phyloP scores from a whole-genome alignment of 1,139 yeast species.

The Hyphopichia khmerensis region DNA sequence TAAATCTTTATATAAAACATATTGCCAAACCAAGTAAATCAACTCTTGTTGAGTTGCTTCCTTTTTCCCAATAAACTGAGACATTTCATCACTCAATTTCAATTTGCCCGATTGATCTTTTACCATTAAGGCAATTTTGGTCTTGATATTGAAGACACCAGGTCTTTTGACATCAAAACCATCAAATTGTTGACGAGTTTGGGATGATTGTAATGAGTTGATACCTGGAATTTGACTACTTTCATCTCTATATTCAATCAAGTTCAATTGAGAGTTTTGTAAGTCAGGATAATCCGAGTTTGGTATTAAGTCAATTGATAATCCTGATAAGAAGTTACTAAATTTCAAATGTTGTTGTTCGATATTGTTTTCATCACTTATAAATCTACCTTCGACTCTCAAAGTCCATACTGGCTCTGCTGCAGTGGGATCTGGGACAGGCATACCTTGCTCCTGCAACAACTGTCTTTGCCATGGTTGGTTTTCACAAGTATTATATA shows the following conservation, averaged over 20 bases:
- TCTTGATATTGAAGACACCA: slow-evolving; percentile 66
- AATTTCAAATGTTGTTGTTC: slow-evolving; percentile 38
- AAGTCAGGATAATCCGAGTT: slow-evolving; percentile 41
- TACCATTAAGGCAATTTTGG: slow-evolving; percentile 76
- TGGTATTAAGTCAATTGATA: slow-evolving; percentile 71
- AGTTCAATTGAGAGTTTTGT: slow-evolving; percentile 30
- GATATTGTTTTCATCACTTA: slow-evolving; percentile 34
- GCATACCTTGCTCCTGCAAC: slow-evolving; percentile 22
- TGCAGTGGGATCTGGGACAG: slow-evolving; percentile 17
- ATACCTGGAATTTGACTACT: slow-evolving; percentile 1
- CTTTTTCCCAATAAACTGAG: slow-evolving; percentile 67
- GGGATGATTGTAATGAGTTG: slow-evolving; percentile 5
- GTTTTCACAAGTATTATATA: slow-evolving; percentile 79
- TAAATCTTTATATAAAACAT: slow-evolving; percentile 72
- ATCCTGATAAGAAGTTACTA: slow-evolving; percentile 78
- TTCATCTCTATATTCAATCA: slow-evolving; percentile 46
- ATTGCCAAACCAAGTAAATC: slow-evolving; percentile 83
- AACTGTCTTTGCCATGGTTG: slow-evolving; percentile 86
- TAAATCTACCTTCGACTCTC: slow-evolving; percentile 80
- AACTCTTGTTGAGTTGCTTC: slow-evolving; percentile 89
- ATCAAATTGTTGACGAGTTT: slow-evolving; percentile 60
- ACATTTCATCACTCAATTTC: slow-evolving; percentile 59
- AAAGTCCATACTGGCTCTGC: slow-evolving; percentile 74
- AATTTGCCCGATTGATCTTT: slow-evolving; percentile 67
- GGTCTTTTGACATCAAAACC: slow-evolving; percentile 84